Evolutionary conservation across 768 basidiomycete species (phyloP), one percentile per base, ranked within the genome.

Genomic region (Collybia sordida): DNA sequence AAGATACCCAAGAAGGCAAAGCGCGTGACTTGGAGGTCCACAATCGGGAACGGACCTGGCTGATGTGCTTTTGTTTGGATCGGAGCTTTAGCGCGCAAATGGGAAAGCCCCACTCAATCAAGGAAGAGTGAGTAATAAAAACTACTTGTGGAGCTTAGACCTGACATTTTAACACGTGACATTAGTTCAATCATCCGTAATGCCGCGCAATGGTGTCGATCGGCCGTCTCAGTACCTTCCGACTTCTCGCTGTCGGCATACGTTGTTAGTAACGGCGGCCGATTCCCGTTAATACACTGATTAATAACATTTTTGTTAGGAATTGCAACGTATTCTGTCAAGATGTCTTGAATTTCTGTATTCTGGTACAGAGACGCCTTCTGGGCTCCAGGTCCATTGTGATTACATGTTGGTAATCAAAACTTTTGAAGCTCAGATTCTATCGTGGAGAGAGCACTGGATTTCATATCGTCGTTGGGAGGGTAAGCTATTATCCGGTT

Each of bases 11-110:
- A n/a, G 93, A 95, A 61, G 90, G 86, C 27, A 80, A 79, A 46
- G 82, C 86, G 19, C 82, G 89, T 46, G 92, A 90, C 61, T 67
- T 79, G 50, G 90, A 98, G 71, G 85, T 97, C 11, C 86, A 90
- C 69, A 99, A 98, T 65, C 83, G 97, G 39, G 95, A 98, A 68
- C 74, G 97, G 42, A 93, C 93, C 7, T 99, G 97, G 97, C 73
- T 97, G 43, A 67, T 93, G 51, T 93, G 90, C 60, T 94, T 85
- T 65, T 80, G 80, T 49, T 76, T 97, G 27, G 95, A 98, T 64
- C 79, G 93, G 53, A 96, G 93, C 59, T 79, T 88, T 51, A 91
- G 93, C 57, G 90, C 95, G 0, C 94, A 96, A 69, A 93, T 98
- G 93, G 95, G 95, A 38, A 98, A 97, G 70, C 96, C 96, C 3